Evolutionary conservation across 148 eudicot genomes (phyloP).

Genomic region (Oxyria digyna): DNA sequence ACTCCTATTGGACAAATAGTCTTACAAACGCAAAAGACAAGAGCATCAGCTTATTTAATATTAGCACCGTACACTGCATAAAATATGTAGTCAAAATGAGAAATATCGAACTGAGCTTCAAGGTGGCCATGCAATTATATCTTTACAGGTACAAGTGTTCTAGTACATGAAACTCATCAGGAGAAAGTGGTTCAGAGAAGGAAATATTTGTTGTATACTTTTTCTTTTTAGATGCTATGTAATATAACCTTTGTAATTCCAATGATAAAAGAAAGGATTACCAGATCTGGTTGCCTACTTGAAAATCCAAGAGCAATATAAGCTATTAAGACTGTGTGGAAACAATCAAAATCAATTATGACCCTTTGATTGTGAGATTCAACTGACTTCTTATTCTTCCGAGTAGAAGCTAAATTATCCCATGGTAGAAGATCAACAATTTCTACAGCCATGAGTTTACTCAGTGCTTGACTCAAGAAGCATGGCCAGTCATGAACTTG

Average conservation of each 20-base stretch:
- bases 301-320: constrained; percentile 90
- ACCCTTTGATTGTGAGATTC: constrained; percentile 89
- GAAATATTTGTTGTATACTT: background rate
- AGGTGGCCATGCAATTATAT: background rate
- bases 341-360: constrained; percentile 76
- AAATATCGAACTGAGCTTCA: background rate
- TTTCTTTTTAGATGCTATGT: background rate
- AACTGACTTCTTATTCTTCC: constrained; percentile 86
- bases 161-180: background rate
- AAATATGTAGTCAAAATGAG: background rate
- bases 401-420: constrained; percentile 71
- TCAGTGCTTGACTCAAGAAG: constrained; percentile 74
- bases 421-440: constrained; percentile 89
- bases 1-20: background rate
- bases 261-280: constrained; percentile 22
- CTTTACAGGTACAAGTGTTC: background rate
- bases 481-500: constrained; percentile 89
- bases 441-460: constrained; percentile 77
- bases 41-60: background rate
- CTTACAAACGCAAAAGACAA: background rate
- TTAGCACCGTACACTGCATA: background rate
- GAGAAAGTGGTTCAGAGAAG: background rate
- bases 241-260: background rate
- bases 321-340: constrained; percentile 65
- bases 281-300: constrained; percentile 75